A percentile compares a stretch with the other conserved stretches of the same genome.
Conservation (phyloP, 2,329 filamentous ascomycete genomes). For the Aspergillus sojae region DNA sequence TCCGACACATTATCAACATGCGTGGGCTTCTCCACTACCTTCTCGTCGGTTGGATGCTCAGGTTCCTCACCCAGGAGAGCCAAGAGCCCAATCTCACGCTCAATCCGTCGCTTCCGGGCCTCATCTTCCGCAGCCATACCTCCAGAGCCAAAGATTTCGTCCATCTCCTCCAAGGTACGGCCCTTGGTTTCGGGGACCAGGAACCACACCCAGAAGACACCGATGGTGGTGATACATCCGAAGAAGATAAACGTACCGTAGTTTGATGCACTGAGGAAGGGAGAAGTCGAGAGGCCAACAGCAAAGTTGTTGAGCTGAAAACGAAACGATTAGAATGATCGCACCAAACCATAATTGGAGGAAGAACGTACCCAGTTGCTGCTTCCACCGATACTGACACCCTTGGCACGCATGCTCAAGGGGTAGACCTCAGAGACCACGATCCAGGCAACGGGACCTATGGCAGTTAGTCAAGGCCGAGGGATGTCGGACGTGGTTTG, state of each 20-base stretch:
- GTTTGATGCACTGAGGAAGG: slow-evolving; percentile 64
- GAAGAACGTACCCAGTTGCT: slow-evolving; percentile 36
- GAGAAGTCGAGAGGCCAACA: slow-evolving; percentile 70
- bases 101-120: slow-evolving; percentile 30
- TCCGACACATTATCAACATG: slow-evolving; percentile 4
- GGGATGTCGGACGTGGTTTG: too few species aligned
- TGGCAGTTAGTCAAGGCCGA: background rate
- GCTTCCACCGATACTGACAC: slow-evolving; percentile 35
- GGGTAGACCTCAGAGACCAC: slow-evolving; percentile 75
- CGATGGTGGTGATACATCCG: slow-evolving; percentile 47
- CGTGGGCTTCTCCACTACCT: slow-evolving; percentile 10
- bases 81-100: slow-evolving; percentile 33
- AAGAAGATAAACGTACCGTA: slow-evolving; percentile 76
- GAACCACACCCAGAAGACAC: slow-evolving; percentile 30
- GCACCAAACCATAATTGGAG: too few species aligned
- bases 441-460: slow-evolving; percentile 69
- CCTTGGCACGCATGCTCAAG: slow-evolving; percentile 67
- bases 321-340: background rate
- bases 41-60: slow-evolving; percentile 10
- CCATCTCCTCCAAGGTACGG: slow-evolving; percentile 44
- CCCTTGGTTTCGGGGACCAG: slow-evolving; percentile 41
- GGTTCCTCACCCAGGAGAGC: slow-evolving; percentile 31
- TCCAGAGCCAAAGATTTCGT: slow-evolving; percentile 40
- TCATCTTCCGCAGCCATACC: slow-evolving; percentile 32
- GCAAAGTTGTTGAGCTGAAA: slow-evolving; percentile 60